Percentiles rank a stretch among this genome's conserved stretches.
Conservation (phyloP, 441 rosid species). For the Gossypium aridum region DNA sequence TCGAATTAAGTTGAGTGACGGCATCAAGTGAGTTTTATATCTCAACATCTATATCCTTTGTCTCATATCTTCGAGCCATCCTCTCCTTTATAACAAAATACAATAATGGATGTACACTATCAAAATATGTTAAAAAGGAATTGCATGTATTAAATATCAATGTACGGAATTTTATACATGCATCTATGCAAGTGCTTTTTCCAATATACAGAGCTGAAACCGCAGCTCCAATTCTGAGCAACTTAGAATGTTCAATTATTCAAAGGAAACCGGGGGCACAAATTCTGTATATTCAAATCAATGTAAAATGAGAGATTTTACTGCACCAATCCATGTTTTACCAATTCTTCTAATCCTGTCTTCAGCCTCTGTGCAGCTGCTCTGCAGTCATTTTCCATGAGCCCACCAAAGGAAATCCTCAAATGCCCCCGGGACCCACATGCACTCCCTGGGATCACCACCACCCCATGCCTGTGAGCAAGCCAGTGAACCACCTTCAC, state of each 20-base stretch:
- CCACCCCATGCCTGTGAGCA: conserved; percentile 72
- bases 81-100: not conserved
- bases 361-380: conserved; percentile 70
- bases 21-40: no score
- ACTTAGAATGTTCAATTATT: conserved; percentile 16
- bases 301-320: not conserved
- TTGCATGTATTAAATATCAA: not conserved
- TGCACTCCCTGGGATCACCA: conserved; percentile 81
- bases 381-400: conserved; percentile 57
- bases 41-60: not conserved
- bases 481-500: conserved; percentile 78
- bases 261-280: conserved; percentile 5
- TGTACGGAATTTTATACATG: not conserved
- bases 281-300: conserved; percentile 1
- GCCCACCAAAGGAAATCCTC: conserved; percentile 82
- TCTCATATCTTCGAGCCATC: not conserved
- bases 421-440: conserved; percentile 70
- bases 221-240: conserved; percentile 9
- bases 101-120: not conserved
- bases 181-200: not conserved
- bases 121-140: not conserved
- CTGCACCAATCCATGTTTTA: conserved; percentile 58
- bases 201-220: conserved; percentile 1
- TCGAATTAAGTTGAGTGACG: no score
- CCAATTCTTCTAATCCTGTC: conserved; percentile 70